Conservation (phyloP, 2,329 filamentous ascomycete genomes). For the Bimuria novae-zelandiae region DNA sequence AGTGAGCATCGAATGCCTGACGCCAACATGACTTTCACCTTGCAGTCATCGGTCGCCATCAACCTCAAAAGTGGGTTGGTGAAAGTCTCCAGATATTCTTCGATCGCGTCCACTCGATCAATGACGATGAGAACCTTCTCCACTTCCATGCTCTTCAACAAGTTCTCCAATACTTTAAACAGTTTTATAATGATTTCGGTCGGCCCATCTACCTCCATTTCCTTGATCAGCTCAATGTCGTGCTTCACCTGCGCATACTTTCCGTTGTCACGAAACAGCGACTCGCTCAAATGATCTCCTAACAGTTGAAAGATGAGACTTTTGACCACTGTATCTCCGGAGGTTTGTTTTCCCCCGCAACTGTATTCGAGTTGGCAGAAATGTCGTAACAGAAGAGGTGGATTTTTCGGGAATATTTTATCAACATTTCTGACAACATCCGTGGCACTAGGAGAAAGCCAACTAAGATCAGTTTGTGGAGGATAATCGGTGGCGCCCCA, state of each 20-base stretch:
- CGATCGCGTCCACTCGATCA: constrained; percentile 6
- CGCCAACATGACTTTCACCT: constrained; percentile 2
- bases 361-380: background rate
- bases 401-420: background rate
- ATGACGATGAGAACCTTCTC: constrained; percentile 4
- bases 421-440: background rate
- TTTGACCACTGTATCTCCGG: background rate
- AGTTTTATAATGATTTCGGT: background rate
- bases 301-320: background rate
- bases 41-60: background rate
- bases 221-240: background rate
- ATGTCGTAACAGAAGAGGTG: background rate
- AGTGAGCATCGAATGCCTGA: background rate
- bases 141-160: background rate
- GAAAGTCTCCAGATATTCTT: background rate
- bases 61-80: constrained; percentile 3
- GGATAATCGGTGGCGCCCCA: background rate
- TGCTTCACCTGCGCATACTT: background rate
- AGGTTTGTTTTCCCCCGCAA: background rate
- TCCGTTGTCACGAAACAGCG: background rate
- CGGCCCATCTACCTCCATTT: background rate
- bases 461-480: constrained; percentile 1
- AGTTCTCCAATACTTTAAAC: background rate
- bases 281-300: background rate
- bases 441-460: constrained; percentile 4